Base-by-base conservation (phyloP, 2,329 filamentous ascomycete genomes). In the Zalaria sp. region DNA sequence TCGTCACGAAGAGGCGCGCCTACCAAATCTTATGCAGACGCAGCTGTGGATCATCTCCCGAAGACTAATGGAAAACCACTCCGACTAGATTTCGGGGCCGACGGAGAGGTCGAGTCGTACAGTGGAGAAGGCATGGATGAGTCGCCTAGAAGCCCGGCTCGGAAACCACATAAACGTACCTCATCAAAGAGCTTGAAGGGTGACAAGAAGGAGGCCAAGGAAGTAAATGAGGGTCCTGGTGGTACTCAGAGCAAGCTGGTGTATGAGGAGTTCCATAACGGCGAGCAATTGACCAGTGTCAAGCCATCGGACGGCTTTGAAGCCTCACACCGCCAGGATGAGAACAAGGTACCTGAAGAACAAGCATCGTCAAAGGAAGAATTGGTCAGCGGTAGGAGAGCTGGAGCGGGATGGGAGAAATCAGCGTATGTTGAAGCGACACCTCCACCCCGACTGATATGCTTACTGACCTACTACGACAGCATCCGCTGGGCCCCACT, bases 401-500 rank as follows among this genome's bases (percentile, higher is more conserved):
- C 71, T n/a, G 70, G 71, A 31, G 67, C 66, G 37, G 67, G 69
- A 27, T 75, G 71, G 71, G 59, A 67, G 18, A 56, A 49, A 18
- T 57, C 57, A 64, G 67, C 62, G 64, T 62, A 63, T 68, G 58
- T 40, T 18, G 18, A 18, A 18, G 18, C 18, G 18, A 18, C 18
- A 18, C 18, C 18, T 18, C 18, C 18, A 18, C 18, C 18, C 18
- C 18, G 18, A 18, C 18, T 18, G 18, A 18, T 18, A 18, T 18
- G 18, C 18, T 43, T 25, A 27, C 39, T 38, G 39, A 40, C n/a
- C n/a, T 18, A 32, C 6, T 10, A 34, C 27, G 9, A 34, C 48
- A 75, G 80, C 34, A 84, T 95, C 52, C 78, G 83, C 47, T 95
- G 86, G 70, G 91, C 88, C 5, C 89, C 89, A 10, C 91, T 88